Base-by-base conservation (phyloP, 768 basidiomycete genomes). In the Hydnum rufescens region DNA sequence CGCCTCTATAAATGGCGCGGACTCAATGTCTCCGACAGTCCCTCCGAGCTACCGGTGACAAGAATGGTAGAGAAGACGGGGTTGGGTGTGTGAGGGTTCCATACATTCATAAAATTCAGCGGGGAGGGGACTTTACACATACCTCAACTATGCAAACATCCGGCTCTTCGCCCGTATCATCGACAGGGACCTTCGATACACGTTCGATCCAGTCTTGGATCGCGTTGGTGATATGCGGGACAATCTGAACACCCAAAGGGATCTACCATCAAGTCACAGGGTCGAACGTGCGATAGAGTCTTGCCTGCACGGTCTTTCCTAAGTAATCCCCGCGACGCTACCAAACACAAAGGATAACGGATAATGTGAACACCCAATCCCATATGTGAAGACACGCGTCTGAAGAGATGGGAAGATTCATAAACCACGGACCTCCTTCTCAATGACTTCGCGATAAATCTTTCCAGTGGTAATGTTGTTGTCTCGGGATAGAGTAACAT, bases 381-480 rank as follows among this genome's bases (percentile, higher is more conserved):
- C n/a, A n/a, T n/a, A n/a, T n/a, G 29, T 51, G 49, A 51, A 23
- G 29, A 8, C 49, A 51, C 6, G 8, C 18, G 49, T 23, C 8
- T 5, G 49, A 51, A 4, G 43, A n/a, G 22, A 18, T 55, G 5
- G 18, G 3, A 29, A 30, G 42, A 31, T 22, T 42, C 3, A 28
- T 22, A 25, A 16, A 43, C 3, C 4, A 60, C 78, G 55, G 51
- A 89, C 90, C 82, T 99, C 93, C 63, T 80, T 84, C 64, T 96
- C 90, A 57, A 99, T 99, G 49, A 99, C 92, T 61, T 95, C 80
- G 53, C 78, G 74, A 66, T 99, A 99, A 51, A 97, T 90, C 70
- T 97, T 99, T 46, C 93, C 93, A 2, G 93, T 97, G 22, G 93
- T 99, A 61, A 99, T 88, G 64, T 99, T 99, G 68, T 99, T 95